These are phyloP conservation scores for Aspergillus sp. DNA, from an alignment of 2,329 filamentous ascomycete species.

Conservation along the genomic window DNA sequence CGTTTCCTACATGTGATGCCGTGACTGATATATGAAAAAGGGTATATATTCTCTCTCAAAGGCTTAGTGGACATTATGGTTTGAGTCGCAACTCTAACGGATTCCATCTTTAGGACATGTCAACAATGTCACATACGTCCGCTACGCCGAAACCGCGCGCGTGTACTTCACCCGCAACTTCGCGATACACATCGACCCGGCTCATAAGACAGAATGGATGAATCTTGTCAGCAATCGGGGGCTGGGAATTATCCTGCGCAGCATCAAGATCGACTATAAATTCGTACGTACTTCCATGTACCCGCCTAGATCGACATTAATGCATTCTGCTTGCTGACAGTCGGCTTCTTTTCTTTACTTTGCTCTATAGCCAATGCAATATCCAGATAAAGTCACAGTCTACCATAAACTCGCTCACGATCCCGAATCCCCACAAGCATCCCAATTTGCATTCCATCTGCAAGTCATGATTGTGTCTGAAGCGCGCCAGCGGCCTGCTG, in stretches of 20 bases:
- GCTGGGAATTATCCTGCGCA: slow-evolving; percentile 74
- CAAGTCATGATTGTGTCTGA: slow-evolving; percentile 73
- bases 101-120: slow-evolving; percentile 62
- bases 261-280: slow-evolving; percentile 82
- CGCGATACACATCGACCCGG: slow-evolving; percentile 61
- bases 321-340: slow-evolving; percentile 4
- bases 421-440: slow-evolving; percentile 41
- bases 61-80: background rate
- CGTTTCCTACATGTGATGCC: background rate
- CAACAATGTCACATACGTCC: slow-evolving; percentile 81
- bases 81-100: background rate
- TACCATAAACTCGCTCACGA: slow-evolving; percentile 70
- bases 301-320: background rate
- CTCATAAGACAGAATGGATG: slow-evolving; percentile 64
- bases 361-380: slow-evolving; percentile 71
- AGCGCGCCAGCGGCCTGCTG: slow-evolving; percentile 68
- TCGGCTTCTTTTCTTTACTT: background rate
- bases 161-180: slow-evolving; percentile 77
- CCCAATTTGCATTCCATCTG: slow-evolving; percentile 41
- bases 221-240: slow-evolving; percentile 66
- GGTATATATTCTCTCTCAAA: slow-evolving; percentile 22
- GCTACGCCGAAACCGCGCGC: slow-evolving; percentile 78
- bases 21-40: slow-evolving; percentile 16
- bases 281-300: slow-evolving; percentile 61
- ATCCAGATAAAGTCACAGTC: slow-evolving; percentile 78